Conservation (phyloP, 345 rosid species). For the Hypericum perforatum region DNA sequence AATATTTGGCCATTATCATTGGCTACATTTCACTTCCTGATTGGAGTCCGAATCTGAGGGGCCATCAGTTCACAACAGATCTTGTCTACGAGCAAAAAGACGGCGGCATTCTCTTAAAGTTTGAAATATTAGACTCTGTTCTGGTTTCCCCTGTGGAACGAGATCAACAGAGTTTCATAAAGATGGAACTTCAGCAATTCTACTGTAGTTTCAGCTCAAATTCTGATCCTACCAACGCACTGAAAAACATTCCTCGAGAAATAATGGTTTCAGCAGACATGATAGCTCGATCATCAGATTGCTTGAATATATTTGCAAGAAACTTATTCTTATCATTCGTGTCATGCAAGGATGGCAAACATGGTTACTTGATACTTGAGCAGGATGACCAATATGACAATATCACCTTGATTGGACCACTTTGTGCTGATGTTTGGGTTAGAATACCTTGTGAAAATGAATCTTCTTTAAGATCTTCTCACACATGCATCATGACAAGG, state of each 20-base stretch:
- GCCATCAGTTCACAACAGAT: slow-evolving; percentile 26
- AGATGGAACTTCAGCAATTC: slow-evolving; percentile 44
- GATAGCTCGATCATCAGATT: slow-evolving; percentile 32
- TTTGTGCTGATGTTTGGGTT: slow-evolving; percentile 68
- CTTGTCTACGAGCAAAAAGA: slow-evolving; percentile 15
- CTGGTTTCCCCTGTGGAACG: slow-evolving; percentile 47
- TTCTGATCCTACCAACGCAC: slow-evolving; percentile 28
- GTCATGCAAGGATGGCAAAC: slow-evolving; percentile 32
- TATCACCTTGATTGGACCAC: slow-evolving; percentile 37
- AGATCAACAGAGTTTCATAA: slow-evolving; percentile 40
- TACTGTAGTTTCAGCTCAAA: slow-evolving; percentile 35
- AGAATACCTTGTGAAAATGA: slow-evolving; percentile 49
- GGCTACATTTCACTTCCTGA: slow-evolving; percentile 82
- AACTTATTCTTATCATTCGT: slow-evolving; percentile 42
- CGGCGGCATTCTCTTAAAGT: slow-evolving; percentile 37
- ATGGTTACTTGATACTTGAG: slow-evolving; percentile 18
- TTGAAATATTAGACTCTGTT: slow-evolving; percentile 66
- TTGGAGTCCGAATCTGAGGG: slow-evolving; percentile 41
- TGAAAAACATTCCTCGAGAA: slow-evolving; percentile 45
- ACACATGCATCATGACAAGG: slow-evolving; percentile 56
- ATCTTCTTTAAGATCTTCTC: slow-evolving; percentile 17
- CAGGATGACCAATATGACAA: slow-evolving; percentile 21
- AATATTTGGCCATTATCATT: slow-evolving; percentile 63
- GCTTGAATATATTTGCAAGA: slow-evolving; percentile 62
- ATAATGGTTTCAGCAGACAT: slow-evolving; percentile 40